Evolutionary conservation across 2,329 filamentous ascomycete genomes (phyloP).

Genomic region (Cladophialophora bantiana): DNA sequence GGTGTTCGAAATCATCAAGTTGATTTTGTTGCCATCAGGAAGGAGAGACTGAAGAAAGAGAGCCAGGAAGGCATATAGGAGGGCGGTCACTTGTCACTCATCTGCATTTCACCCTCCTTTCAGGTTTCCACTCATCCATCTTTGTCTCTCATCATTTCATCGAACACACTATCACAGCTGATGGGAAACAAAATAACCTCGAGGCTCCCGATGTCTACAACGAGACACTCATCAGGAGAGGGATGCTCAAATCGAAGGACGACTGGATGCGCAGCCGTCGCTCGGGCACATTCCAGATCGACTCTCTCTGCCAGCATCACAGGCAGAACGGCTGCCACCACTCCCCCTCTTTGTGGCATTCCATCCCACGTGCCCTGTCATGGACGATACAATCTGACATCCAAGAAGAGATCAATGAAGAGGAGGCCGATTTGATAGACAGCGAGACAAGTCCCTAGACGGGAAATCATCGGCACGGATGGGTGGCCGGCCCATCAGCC

Average conservation of each 20-base stretch:
- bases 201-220: background rate
- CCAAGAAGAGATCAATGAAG: background rate
- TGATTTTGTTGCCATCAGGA: background rate
- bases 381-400: background rate
- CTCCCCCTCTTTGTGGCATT: background rate
- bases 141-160: background rate
- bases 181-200: background rate
- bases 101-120: background rate
- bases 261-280: background rate
- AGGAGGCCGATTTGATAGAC: background rate
- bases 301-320: background rate
- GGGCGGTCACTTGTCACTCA: background rate
- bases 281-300: background rate
- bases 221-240: background rate
- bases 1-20: background rate
- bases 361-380: background rate
- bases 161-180: background rate
- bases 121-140: background rate
- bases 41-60: slow-evolving; percentile 1
- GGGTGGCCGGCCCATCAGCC: background rate
- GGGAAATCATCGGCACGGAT: background rate
- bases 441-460: background rate
- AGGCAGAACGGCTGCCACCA: background rate
- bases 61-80: background rate
- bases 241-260: background rate